Evolutionary conservation across 441 rosid species (phyloP), one percentile per base, ranked within the genome.

Genomic region (Pelargonium hybrid): DNA sequence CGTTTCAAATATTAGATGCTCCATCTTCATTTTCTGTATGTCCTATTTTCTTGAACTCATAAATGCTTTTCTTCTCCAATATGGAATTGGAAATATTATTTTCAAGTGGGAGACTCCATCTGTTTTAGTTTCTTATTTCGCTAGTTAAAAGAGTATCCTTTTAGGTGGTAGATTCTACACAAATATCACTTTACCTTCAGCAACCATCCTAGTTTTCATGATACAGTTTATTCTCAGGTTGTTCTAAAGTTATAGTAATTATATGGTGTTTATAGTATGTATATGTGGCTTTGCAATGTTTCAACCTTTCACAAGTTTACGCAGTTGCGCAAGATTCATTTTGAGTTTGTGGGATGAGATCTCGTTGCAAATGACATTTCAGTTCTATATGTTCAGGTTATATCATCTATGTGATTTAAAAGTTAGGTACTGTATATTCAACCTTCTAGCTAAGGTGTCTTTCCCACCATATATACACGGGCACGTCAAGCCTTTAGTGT

Each of bases 1-100:
- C 89, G 71, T 92, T 94, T 76, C 96, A 90, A 79, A 88, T 90
- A 82, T 77, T 79, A 78, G 99, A 89, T 80, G 88, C 99, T 75
- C 99, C 99, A 79, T 90, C 98, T 23, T 74, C 76, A 66, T 94
- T 94, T 79, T 86, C 91, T 72, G 98, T 94, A 89, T 76, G 98
- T 83, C 66, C 65, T 67, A 39, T 39, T 78, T 77, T 71, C 62
- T 57, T 66, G 25, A 23, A 52, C 73, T 76, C 72, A 65, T 25
- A 67, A 70, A 57, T 39, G 48, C 48, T 78, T 74, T 34, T 72
- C 59, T 75, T 71, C 65, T 71, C 71, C 67, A 64, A 10, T 69
- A 65, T 75, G 56, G 54, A 21, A 34, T 6, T 74, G 20, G 37
- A 72, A 61, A 62, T 73, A 23, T 69, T 67, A 64, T 43, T 50